Conservation (phyloP, 371 early-diverging fungal species). For the Cladochytrium tenue region DNA sequence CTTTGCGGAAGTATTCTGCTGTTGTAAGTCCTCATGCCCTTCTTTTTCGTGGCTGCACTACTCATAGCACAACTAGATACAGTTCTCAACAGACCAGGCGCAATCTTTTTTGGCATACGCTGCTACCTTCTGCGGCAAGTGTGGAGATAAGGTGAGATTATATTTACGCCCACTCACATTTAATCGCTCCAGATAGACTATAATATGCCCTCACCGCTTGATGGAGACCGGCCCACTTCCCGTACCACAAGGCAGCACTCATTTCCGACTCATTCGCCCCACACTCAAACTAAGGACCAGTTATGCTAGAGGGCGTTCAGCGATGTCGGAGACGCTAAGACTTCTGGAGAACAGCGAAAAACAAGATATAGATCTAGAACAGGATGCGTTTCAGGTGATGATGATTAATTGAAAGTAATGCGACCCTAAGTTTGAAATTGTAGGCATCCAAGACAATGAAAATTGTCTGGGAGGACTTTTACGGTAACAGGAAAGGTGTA, state of each 20-base stretch:
- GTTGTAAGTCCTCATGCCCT: constrained; percentile 23
- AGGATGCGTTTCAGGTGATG: too few relatives aligned
- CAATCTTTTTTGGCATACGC: constrained; percentile 25
- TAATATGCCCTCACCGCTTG: constrained; percentile 42
- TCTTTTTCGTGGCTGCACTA: not conserved
- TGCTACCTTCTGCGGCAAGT: constrained; percentile 37
- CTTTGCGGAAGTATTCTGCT: constrained; percentile 32
- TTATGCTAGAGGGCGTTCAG: constrained; percentile 10
- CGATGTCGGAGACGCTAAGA: not conserved
- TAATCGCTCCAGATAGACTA: constrained; percentile 21
- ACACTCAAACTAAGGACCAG: constrained; percentile 34
- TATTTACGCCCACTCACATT: not conserved
- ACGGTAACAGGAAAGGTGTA: constrained; percentile 28
- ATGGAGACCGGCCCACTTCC: constrained; percentile 20
- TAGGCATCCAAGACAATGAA: constrained; percentile 32
- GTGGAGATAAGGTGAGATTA: constrained; percentile 38
- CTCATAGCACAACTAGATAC: constrained; percentile 22
- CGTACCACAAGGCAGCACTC: constrained; percentile 27
- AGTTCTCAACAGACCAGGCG: constrained; percentile 36
- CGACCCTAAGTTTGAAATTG: constrained; percentile 25
- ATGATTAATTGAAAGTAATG: too few relatives aligned
- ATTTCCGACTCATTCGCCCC: constrained; percentile 37
- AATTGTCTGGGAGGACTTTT: constrained; percentile 42
- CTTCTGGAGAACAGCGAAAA: too few relatives aligned
- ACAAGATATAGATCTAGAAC: too few relatives aligned